Percentiles rank a stretch among this genome's conserved stretches.
These are phyloP conservation scores for Gaertneriomyces semiglobifer DNA, from an alignment of 192 early-diverging fungal species.

Conservation along the genomic window DNA sequence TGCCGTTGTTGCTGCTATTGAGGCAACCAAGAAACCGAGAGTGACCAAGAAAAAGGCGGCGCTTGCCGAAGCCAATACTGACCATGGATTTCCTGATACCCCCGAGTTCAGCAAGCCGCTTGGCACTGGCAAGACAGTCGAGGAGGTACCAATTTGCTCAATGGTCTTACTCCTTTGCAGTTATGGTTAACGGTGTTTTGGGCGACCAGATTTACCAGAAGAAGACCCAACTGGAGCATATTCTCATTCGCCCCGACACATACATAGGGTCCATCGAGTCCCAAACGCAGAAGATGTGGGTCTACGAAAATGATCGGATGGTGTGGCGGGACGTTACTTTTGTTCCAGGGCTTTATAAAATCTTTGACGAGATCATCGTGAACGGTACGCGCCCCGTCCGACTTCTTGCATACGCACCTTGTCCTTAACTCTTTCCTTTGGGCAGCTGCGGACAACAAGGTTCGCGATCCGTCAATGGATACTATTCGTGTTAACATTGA, in stretches of 20 bases:
- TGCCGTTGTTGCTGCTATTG: not conserved
- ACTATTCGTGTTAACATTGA: slow-evolving; percentile 86
- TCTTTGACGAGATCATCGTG: slow-evolving; percentile 97
- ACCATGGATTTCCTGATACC: not conserved
- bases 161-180: not conserved
- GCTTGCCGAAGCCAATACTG: slow-evolving; percentile 13
- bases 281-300: slow-evolving; percentile 79
- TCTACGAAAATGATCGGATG: slow-evolving; percentile 68
- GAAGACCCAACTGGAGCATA: slow-evolving; percentile 92
- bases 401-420: not conserved
- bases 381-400: slow-evolving; percentile 55
- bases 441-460: slow-evolving; percentile 82
- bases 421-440: not conserved
- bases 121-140: slow-evolving; percentile 11
- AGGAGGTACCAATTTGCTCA: slow-evolving; percentile 3
- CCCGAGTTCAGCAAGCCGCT: slow-evolving; percentile 3
- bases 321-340: slow-evolving; percentile 62
- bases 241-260: slow-evolving; percentile 89
- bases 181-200: not conserved
- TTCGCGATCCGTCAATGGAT: slow-evolving; percentile 83
- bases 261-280: slow-evolving; percentile 93
- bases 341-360: slow-evolving; percentile 92
- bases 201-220: slow-evolving; percentile 87
- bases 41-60: slow-evolving; percentile 19
- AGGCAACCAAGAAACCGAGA: not conserved